These are phyloP conservation scores for Lanmaoa pseudosensibilis DNA, from an alignment of 768 basidiomycete genomes.

Conservation along the genomic window DNA sequence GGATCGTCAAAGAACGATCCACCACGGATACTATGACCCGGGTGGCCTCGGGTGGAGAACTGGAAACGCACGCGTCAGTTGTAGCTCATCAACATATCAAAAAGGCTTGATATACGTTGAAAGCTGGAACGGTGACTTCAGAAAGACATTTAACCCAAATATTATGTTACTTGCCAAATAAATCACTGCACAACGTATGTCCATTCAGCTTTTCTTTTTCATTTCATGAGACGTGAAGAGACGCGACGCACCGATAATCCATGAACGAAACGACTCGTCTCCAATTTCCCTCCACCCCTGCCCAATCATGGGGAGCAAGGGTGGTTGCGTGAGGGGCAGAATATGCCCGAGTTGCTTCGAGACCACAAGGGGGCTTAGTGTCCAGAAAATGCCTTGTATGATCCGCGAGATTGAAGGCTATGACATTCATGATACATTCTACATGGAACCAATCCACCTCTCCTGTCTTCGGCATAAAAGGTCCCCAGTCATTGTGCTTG, in stretches of 20 bases:
- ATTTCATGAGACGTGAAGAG: constrained; percentile 19
- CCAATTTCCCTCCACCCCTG: constrained; percentile 76
- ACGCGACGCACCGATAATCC: constrained; percentile 62
- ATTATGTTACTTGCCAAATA: constrained; percentile 20
- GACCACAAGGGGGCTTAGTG: constrained; percentile 47
- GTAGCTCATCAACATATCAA: not conserved
- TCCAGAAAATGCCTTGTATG: constrained; percentile 36
- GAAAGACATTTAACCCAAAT: not conserved
- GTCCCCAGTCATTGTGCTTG: constrained; percentile 55
- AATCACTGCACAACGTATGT: constrained; percentile 16
- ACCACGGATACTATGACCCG: constrained; percentile 13
- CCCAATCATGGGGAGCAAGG: constrained; percentile 55
- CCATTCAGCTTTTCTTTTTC: constrained; percentile 34
- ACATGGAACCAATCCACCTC: constrained; percentile 64
- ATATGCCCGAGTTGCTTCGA: constrained; percentile 53
- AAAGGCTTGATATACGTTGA: constrained; percentile 43
- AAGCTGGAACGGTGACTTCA: constrained; percentile 35
- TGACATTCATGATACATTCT: constrained; percentile 56
- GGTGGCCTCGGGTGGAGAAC: constrained; percentile 25
- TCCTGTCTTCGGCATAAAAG: constrained; percentile 42
- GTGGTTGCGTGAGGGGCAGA: constrained; percentile 47
- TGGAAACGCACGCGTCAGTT: constrained; percentile 8
- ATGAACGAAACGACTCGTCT: constrained; percentile 72
- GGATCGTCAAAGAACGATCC: constrained; percentile 49
- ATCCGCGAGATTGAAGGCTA: constrained; percentile 53